Conservation (phyloP, 345 rosid genomes). For the Bruguiera parviflora region DNA sequence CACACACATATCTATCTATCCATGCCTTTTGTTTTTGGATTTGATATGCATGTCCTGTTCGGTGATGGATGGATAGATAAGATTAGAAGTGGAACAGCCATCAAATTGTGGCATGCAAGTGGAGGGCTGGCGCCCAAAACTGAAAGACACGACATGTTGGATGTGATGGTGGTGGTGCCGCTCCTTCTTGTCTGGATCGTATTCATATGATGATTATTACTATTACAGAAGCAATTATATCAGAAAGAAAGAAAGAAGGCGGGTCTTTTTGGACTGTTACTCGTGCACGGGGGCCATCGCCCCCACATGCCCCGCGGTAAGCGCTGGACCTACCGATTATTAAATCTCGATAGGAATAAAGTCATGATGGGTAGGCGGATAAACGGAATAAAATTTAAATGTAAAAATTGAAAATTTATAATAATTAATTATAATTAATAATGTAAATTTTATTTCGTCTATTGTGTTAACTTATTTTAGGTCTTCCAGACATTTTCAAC, state of each 20-base stretch:
- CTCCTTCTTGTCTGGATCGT: neutral
- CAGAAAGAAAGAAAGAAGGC: neutral
- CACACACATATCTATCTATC: too few species aligned
- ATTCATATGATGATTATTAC: neutral
- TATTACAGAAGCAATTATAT: too few species aligned
- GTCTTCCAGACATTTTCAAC: too few species aligned
- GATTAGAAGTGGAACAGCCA: conserved; percentile 5
- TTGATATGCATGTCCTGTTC: neutral
- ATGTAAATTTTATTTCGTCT: too few species aligned
- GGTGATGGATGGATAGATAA: neutral
- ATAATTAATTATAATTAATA: too few species aligned
- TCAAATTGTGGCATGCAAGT: neutral
- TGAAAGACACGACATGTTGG: too few species aligned
- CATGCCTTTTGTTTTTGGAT: neutral
- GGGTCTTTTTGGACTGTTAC: conserved; percentile 12
- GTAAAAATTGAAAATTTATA: too few species aligned
- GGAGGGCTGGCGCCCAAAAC: too few species aligned
- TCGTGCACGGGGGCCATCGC: conserved; percentile 32
- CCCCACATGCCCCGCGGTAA: conserved; percentile 14
- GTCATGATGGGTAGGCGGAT: too few species aligned
- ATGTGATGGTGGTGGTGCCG: neutral
- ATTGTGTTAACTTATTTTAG: too few species aligned
- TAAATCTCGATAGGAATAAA: neutral
- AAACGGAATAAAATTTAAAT: too few species aligned
- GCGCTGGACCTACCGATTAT: conserved; percentile 14